Evolutionary conservation across 1,284 basidiomycete genomes (phyloP).

Genomic region (Inonotus obliquus): DNA sequence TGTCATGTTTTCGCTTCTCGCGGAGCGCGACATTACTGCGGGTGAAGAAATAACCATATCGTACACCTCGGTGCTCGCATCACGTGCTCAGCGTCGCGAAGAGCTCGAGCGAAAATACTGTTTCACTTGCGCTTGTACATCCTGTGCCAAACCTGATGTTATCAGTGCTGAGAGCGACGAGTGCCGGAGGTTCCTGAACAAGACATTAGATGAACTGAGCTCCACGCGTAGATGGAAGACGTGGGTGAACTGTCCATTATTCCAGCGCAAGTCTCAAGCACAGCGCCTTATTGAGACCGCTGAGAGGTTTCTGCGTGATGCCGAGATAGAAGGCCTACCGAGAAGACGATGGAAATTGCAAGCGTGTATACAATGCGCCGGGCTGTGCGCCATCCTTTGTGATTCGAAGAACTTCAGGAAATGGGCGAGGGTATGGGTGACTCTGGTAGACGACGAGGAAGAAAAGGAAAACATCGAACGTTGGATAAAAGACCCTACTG

Average conservation of each 20-base stretch:
- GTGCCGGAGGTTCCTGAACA: background rate
- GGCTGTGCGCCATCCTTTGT: background rate
- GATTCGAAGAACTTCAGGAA: slow-evolving; percentile 1
- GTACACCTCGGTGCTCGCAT: background rate
- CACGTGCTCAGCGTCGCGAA: background rate
- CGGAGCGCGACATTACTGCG: background rate
- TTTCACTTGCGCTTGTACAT: background rate
- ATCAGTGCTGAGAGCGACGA: background rate
- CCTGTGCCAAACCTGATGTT: background rate
- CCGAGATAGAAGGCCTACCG: background rate
- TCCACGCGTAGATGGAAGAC: background rate
- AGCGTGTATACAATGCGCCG: background rate
- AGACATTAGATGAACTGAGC: background rate
- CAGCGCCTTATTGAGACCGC: background rate
- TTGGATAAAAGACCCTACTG: background rate
- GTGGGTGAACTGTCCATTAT: background rate
- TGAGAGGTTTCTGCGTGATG: background rate
- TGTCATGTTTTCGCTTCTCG: background rate
- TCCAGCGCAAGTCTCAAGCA: background rate
- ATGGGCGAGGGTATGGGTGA: background rate
- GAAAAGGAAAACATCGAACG: background rate
- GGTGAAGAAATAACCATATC: background rate
- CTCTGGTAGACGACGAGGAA: background rate
- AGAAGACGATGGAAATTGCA: background rate
- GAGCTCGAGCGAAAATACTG: background rate